Percentiles rank a stretch among this genome's conserved stretches.
phyloP scores from a whole-genome alignment of 805 yeast genomes.

The Cyberlindnera mrakii region DNA sequence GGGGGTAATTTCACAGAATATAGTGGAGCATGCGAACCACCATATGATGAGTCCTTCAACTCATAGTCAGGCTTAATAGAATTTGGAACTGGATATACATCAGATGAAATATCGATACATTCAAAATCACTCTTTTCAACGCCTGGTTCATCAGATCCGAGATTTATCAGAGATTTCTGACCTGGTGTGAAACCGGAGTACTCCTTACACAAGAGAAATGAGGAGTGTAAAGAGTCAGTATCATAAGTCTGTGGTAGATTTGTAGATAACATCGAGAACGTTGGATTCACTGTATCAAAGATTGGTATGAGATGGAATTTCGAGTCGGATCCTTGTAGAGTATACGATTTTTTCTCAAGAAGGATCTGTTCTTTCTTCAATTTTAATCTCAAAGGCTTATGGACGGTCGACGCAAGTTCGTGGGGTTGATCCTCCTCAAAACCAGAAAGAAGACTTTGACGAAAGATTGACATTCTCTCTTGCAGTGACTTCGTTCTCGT shows the following conservation, averaged over 20 bases:
- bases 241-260: neutral
- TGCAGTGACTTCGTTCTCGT: constrained; percentile 45
- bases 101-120: constrained; percentile 41
- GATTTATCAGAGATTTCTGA: neutral
- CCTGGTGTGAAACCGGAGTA: neutral
- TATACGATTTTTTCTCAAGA: neutral
- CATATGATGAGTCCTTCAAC: constrained; percentile 44
- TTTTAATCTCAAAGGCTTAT: constrained; percentile 13
- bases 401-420: constrained; percentile 12
- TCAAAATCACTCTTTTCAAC: constrained; percentile 8
- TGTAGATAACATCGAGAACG: constrained; percentile 4
- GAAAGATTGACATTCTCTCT: constrained; percentile 55
- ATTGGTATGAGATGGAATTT: constrained; percentile 5
- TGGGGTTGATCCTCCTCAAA: constrained; percentile 37
- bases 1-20: constrained; percentile 39
- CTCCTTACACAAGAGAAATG: constrained; percentile 9
- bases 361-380: constrained; percentile 18
- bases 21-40: constrained; percentile 44
- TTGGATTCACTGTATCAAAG: neutral
- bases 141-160: neutral
- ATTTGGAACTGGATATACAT: constrained; percentile 42
- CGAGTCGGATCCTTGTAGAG: neutral
- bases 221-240: neutral
- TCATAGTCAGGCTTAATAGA: constrained; percentile 27
- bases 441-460: constrained; percentile 42